These are phyloP conservation scores for Xylariaceae sp. DNA, from an alignment of 2,329 filamentous ascomycete genomes.

Conservation along the genomic window DNA sequence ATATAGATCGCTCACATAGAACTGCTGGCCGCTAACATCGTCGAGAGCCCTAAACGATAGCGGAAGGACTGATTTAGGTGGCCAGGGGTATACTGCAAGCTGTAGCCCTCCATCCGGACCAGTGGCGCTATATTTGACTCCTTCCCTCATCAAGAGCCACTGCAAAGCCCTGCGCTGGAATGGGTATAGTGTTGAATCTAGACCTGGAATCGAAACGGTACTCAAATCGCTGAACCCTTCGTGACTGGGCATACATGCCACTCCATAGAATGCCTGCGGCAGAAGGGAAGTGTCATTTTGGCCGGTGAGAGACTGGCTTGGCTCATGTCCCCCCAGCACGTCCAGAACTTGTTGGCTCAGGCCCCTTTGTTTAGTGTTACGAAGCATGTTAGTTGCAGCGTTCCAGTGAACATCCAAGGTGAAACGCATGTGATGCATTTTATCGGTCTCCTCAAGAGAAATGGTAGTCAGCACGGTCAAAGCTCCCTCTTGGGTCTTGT, in stretches of 20 bases:
- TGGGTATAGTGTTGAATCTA: conserved; percentile 66
- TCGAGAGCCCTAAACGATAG: conserved; percentile 52
- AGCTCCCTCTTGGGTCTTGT: conserved; percentile 28
- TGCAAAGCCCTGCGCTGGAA: conserved; percentile 75
- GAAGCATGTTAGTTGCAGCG: conserved; percentile 45
- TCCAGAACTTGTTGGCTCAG: conserved; percentile 47
- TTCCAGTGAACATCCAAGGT: conserved; percentile 52
- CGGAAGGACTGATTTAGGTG: conserved; percentile 38
- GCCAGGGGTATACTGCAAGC: conserved; percentile 37
- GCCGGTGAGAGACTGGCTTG: background rate
- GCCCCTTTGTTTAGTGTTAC: conserved; percentile 40
- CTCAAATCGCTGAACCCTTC: conserved; percentile 45
- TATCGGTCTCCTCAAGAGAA: conserved; percentile 38
- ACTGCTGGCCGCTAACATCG: conserved; percentile 53
- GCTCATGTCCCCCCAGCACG: conserved; percentile 38
- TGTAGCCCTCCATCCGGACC: conserved; percentile 24
- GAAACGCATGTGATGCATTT: conserved; percentile 42
- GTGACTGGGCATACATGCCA: conserved; percentile 66
- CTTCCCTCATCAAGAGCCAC: conserved; percentile 74
- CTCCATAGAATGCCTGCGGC: conserved; percentile 71
- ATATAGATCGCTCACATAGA: conserved; percentile 63
- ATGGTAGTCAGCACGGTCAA: conserved; percentile 46
- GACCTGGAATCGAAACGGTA: conserved; percentile 51
- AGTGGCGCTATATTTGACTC: conserved; percentile 54
- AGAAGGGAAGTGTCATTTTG: conserved; percentile 45